phyloP scores from a whole-genome alignment of 2,329 filamentous ascomycete genomes.

The Colletotrichum sp. region DNA sequence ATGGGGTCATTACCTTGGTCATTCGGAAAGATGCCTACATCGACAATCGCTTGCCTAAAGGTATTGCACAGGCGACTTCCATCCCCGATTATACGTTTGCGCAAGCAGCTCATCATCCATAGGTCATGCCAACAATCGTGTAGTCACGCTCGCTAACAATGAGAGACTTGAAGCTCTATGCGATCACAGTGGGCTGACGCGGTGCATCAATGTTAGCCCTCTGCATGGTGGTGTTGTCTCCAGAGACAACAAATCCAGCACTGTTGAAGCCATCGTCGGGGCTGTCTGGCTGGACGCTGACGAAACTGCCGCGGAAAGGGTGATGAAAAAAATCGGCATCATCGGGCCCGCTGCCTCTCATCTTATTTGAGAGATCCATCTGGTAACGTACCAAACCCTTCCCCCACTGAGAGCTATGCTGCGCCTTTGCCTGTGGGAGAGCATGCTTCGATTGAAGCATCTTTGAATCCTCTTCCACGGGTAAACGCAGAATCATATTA shows the following conservation, averaged over 20 bases:
- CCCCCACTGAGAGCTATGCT: not conserved
- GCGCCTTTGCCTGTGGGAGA: not conserved
- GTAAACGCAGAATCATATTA: not conserved
- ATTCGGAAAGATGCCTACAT: too few species aligned
- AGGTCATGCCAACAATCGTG: too few species aligned
- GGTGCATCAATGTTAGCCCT: not conserved
- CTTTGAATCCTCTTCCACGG: not conserved
- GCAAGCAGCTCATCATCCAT: too few species aligned
- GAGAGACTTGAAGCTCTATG: too few species aligned
- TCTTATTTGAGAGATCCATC: too few species aligned
- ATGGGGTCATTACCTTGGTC: too few species aligned
- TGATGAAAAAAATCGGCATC: not conserved
- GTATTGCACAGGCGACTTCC: too few species aligned
- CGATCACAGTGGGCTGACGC: not conserved
- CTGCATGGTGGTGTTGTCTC: rapidly evolving
- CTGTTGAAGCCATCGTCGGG: not conserved
- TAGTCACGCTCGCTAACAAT: too few species aligned
- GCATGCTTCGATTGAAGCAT: not conserved
- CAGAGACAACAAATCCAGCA: not conserved
- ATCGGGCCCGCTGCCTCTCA: not conserved
- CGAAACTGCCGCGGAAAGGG: rapidly evolving
- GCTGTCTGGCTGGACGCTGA: too few species aligned
- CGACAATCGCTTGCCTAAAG: too few species aligned
- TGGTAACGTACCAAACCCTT: not conserved
- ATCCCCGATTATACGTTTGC: too few species aligned